These are phyloP conservation scores for Globisporangium takayamanum DNA, from an alignment of 352 stramenopile genomes.

Conservation along the genomic window DNA sequence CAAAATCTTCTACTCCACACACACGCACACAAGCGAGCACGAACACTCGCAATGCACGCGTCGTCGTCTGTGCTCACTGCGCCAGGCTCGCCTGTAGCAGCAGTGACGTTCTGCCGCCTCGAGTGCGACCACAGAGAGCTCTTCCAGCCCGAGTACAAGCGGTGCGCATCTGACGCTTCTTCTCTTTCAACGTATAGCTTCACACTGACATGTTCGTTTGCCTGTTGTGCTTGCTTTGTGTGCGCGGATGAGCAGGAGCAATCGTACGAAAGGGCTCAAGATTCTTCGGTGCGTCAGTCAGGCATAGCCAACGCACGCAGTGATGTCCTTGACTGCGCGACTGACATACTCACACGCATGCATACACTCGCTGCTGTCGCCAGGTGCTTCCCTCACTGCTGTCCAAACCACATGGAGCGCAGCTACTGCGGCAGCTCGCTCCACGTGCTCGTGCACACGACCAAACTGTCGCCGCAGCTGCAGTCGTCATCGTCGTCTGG, in stretches of 20 bases:
- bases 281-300: conserved; percentile 36
- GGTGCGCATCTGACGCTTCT: conserved; percentile 15
- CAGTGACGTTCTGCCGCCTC: conserved; percentile 41
- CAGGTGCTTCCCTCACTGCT: conserved; percentile 36
- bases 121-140: conserved; percentile 61
- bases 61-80: background rate
- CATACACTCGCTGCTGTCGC: too few relatives aligned
- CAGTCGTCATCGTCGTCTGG: background rate
- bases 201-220: background rate
- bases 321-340: too few relatives aligned
- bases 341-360: too few relatives aligned
- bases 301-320: too few relatives aligned
- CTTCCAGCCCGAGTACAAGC: conserved; percentile 64
- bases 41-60: too few relatives aligned
- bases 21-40: too few relatives aligned
- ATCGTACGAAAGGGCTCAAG: conserved; percentile 68
- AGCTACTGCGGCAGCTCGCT: conserved; percentile 31
- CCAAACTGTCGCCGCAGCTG: background rate
- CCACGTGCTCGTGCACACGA: conserved; percentile 15
- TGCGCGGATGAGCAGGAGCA: conserved; percentile 27
- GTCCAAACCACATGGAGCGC: conserved; percentile 27
- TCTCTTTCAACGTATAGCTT: background rate
- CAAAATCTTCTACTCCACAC: too few relatives aligned
- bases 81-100: conserved; percentile 16
- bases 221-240: too few relatives aligned